Conservation (phyloP, 1,284 basidiomycete species). For the Apiotrichum laibachii region DNA sequence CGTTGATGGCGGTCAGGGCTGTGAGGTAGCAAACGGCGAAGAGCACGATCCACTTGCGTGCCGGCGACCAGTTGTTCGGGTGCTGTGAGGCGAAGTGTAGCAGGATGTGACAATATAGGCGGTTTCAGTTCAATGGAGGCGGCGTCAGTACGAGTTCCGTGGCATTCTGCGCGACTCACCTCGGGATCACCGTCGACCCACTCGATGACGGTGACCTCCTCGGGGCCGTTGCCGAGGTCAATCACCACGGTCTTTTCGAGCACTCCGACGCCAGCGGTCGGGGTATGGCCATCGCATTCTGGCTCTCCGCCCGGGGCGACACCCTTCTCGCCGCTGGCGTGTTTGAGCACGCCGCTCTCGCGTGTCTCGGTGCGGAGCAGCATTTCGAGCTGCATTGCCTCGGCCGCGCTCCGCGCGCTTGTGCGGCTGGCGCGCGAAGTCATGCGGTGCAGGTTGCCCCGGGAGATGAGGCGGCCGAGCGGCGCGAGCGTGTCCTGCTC, state of each 20-base stretch:
- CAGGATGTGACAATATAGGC: not conserved
- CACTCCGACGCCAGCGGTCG: conserved; percentile 6
- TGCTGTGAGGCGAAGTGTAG: conserved; percentile 22
- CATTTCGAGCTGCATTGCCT: conserved; percentile 11
- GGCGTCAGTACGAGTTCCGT: not conserved
- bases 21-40: conserved; percentile 27
- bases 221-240: conserved; percentile 21
- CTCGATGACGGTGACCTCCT: conserved; percentile 40
- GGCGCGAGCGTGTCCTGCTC: not conserved
- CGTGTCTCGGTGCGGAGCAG: conserved; percentile 9
- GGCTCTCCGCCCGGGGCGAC: not conserved
- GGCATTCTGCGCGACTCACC: conserved; percentile 23
- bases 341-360: conserved; percentile 5
- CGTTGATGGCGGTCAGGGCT: conserved; percentile 26
- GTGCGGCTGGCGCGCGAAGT: not conserved
- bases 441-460: not conserved
- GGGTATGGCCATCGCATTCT: not conserved
- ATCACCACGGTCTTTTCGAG: conserved; percentile 10
- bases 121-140: conserved; percentile 15
- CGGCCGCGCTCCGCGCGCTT: not conserved
- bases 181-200: conserved; percentile 38
- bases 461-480: not conserved
- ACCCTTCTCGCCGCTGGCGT: not conserved
- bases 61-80: conserved; percentile 39
- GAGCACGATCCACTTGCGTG: conserved; percentile 31